Conservation (phyloP, 2,329 filamentous ascomycete species). For the Aureobasidium sp. region DNA sequence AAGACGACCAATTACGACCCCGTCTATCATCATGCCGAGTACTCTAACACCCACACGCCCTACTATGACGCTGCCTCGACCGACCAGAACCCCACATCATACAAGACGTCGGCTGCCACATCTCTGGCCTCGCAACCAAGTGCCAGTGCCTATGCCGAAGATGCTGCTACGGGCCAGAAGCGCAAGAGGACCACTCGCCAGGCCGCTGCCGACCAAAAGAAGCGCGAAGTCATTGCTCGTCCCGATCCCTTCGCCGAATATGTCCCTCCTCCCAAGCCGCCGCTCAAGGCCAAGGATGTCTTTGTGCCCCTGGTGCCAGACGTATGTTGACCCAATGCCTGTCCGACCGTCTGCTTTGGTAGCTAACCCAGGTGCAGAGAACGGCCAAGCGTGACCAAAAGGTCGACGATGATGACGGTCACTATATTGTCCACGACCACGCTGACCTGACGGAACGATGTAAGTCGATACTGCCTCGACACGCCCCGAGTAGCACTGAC, state of each 20-base stretch:
- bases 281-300: conserved; percentile 72
- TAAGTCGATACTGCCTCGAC: conserved; percentile 44
- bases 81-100: conserved; percentile 70
- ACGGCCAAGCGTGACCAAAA: conserved; percentile 43
- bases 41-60: conserved; percentile 67
- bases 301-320: conserved; percentile 53
- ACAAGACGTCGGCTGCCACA: conserved; percentile 76
- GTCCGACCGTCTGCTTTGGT: not conserved
- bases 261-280: conserved; percentile 76
- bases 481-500: conserved; percentile 9
- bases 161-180: conserved; percentile 70
- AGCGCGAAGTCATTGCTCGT: conserved; percentile 58
- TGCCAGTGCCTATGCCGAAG: conserved; percentile 57
- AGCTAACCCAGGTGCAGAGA: conserved; percentile 19
- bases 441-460: conserved; percentile 82
- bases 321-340: conserved; percentile 38
- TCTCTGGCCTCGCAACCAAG: conserved; percentile 65
- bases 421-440: conserved; percentile 89
- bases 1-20: conserved; percentile 64
- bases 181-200: conserved; percentile 76
- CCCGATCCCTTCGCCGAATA: conserved; percentile 68
- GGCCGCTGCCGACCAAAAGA: conserved; percentile 67
- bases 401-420: conserved; percentile 92
- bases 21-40: conserved; percentile 61
- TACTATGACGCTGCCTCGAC: conserved; percentile 66